phyloP scores from a whole-genome alignment of 352 stramenopile species.

The Globisporangium polare region DNA sequence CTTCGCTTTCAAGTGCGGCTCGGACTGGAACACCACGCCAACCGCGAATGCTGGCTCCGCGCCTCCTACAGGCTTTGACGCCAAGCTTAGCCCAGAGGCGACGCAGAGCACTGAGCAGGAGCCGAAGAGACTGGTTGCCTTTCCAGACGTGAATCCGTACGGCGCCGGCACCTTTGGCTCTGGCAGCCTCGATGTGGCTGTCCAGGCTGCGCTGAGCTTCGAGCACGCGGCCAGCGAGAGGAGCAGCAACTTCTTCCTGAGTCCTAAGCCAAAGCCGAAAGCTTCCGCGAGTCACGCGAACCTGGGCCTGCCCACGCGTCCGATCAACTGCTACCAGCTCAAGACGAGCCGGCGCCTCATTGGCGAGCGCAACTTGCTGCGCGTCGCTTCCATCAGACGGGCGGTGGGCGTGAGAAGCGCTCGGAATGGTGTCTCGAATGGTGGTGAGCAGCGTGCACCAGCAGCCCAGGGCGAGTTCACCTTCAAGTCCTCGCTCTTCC shows the following conservation, averaged over 20 bases:
- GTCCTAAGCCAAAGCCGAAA: neutral
- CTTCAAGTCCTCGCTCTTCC: slow-evolving; percentile 32
- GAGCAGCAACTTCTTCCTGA: slow-evolving; percentile 14
- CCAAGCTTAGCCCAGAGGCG: neutral
- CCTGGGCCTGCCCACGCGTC: slow-evolving; percentile 10
- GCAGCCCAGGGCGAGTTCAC: slow-evolving; percentile 17
- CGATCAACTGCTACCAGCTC: slow-evolving; percentile 3
- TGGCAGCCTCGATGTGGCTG: slow-evolving; percentile 49
- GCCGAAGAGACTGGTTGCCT: slow-evolving; percentile 35
- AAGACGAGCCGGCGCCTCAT: slow-evolving; percentile 1
- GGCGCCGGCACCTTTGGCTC: slow-evolving; percentile 41
- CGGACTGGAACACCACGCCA: slow-evolving; percentile 2
- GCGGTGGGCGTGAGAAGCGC: neutral
- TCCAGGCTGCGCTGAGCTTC: slow-evolving; percentile 33
- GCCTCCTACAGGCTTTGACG: slow-evolving; percentile 7
- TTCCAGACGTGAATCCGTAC: slow-evolving; percentile 52
- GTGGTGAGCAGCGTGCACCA: neutral
- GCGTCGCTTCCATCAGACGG: slow-evolving; percentile 1
- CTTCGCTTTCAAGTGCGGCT: neutral
- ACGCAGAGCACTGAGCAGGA: neutral
- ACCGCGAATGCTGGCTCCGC: neutral
- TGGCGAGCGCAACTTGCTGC: neutral
- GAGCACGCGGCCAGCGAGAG: slow-evolving; percentile 9
- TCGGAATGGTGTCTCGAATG: neutral
- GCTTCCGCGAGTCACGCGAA: neutral